Evolutionary conservation across 345 rosid species (phyloP), one percentile per base, ranked within the genome.

Genomic region (Bruguiera gymnorhiza): DNA sequence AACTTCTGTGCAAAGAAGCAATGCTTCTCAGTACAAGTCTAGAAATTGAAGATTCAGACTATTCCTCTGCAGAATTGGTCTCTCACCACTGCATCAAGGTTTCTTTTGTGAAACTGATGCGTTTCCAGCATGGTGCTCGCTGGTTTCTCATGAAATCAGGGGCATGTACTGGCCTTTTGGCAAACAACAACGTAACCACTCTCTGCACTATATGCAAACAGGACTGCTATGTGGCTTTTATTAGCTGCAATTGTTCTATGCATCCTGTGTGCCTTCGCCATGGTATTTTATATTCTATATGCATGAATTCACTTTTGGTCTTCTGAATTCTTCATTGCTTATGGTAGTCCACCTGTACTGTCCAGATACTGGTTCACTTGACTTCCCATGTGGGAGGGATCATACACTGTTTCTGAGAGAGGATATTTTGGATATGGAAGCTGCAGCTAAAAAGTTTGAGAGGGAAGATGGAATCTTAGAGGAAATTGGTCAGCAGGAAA

Each of bases 1-100:
- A 96, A 73, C 86, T 96, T 79, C 75, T 96, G 34, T 96, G 99
- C 76, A 89, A 87, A 80, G 99, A 96, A 84, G 98, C 99, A 63
- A 88, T 92, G 96, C 85, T 79, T 68, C 87, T 96, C 21, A 21
- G 80, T 70, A 73, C 83, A 16, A 83, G 81, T 63, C 53, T 76
- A 74, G 84, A 84, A 66, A 70, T 85, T 63, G 90, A 87, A 80
- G 92, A 87, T 75, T 74, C 75, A 71, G 88, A 83, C 69, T 76
- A 68, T 78, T 83, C 90, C 18, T 75, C 81, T 21, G 78, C 85
- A 20, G 92, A 85, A 62, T 75, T 85, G 83, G 80, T 76, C 15
- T 84, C 92, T 72, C 85, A 85, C 67, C 80, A 39, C 54, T 67
- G 73, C 74, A 79, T 88, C 32, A 90, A 89, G 85, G 76, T 77